Evolutionary conservation across 2,329 filamentous ascomycete species (phyloP), one percentile per base, ranked within the genome.

Genomic region (Hypoxylon sp.): DNA sequence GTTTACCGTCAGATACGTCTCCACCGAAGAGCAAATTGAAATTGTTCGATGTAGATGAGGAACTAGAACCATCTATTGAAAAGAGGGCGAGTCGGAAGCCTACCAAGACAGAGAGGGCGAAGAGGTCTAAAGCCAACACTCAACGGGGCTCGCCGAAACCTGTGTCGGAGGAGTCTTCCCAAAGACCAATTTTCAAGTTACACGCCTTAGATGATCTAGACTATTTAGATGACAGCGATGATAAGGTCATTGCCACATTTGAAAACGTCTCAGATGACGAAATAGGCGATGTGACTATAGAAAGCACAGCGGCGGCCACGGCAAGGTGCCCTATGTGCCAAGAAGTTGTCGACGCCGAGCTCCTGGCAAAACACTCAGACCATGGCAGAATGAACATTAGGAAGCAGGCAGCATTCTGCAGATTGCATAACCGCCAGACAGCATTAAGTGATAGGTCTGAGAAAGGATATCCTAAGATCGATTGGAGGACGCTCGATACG

Each of bases 291-390:
- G 42, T 55, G 37, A 66, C 63, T 17, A 22, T 70, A 13, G 69
- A 70, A 52, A 57, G 29, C n/a, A 47, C 63, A 33, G 53, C 44
- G 11, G 57, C 54, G 17, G 51, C n/a, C 9, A 71, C 58, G 9
- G 74, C 83, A 10, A 72, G 82, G 22, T 95, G 92, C 75, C 90
- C 91, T 0, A 87, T 93, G 81, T 95, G 92, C 76, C 84, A 87
- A 13, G 81, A 86, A 47, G 74, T 81, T 2, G 88, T 94, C 5
- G 84, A 89, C 57, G 79, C 81, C 9, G 80, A 81, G 0, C 79
- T 88, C 0, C 82, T 93, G n/a, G 79, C 84, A 56, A 80, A 82
- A 2, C 88, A 88, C 72, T 83, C 83, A 1, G 80, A 82, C 13
- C 80, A 81, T 14, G 79, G 78, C 48, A 80, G 81, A 46, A 82